Conservation (phyloP, 2,329 filamentous ascomycete species). For the Diaporthe australafricana region DNA sequence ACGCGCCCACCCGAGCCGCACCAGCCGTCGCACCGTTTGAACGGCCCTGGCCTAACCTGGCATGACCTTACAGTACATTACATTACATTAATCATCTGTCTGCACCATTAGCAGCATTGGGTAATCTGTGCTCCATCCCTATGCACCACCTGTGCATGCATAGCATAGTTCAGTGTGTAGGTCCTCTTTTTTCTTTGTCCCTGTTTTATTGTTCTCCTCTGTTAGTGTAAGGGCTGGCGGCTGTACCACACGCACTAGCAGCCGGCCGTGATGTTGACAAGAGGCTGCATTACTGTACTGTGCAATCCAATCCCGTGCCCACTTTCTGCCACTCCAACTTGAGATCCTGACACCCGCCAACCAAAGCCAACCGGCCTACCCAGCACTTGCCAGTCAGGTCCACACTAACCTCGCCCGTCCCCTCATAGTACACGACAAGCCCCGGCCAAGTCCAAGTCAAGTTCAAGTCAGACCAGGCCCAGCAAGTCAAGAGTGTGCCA, state of each 20-base stretch:
- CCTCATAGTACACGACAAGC: not conserved
- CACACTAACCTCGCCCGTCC: not conserved
- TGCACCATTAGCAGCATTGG: not conserved
- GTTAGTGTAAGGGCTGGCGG: not conserved
- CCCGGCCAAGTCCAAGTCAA: not conserved
- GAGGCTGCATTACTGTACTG: not conserved
- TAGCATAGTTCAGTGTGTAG: not conserved
- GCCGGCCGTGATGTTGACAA: not conserved
- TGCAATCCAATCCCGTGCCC: not conserved
- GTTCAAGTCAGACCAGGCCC: not conserved
- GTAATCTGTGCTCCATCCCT: constrained; percentile 11
- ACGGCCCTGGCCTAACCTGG: not conserved
- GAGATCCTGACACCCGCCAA: not conserved
- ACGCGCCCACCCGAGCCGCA: constrained; percentile 1
- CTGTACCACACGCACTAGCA: constrained; percentile 4
- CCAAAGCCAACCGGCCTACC: not conserved
- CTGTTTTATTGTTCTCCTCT: constrained; percentile 28
- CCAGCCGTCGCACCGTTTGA: not conserved
- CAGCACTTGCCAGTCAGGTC: constrained; percentile 5
- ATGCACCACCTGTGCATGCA: constrained; percentile 7
- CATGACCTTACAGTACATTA: not conserved
- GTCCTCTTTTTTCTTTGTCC: constrained; percentile 21
- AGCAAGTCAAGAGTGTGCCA: not conserved
- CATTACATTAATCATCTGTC: constrained; percentile 19
- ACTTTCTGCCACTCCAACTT: constrained; percentile 4